Evolutionary conservation across 1,284 basidiomycete genomes (phyloP), one percentile per base, ranked within the genome.

Genomic region (Cryptococcus wingfieldii): DNA sequence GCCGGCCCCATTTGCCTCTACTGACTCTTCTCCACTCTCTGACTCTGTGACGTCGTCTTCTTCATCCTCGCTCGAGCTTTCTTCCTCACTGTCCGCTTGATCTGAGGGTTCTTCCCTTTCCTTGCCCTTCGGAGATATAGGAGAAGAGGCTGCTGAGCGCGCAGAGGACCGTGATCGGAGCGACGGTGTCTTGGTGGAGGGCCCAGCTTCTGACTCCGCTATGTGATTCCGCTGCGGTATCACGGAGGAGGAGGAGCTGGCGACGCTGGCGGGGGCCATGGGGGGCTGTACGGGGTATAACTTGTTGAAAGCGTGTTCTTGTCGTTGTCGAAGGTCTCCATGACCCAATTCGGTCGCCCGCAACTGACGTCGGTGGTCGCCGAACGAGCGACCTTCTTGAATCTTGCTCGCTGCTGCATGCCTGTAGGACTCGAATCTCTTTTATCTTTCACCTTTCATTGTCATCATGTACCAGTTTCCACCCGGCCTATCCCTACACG

Each of bases 1-100:
- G 6, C 1, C 31, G 6, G 31, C 6, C 7, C 31, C 51, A 1
- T 55, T 48, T 12, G 63, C 61, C 7, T 49, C 50, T 45, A 60
- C 61, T 1, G 54, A 51, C 18, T 42, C 51, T 9, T 47, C 58
- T 28, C 43, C 43, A 7, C 42, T 45, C n/a, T 38, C 42, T 2
- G 45, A 46, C 25, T 52, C 55, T 9, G 46, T 28, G 25, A 5
- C 25, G 16, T 13, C 25, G 16, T 13, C 10, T 9, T 38, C 13
- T 50, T 50, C 43, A 50, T 46, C 18, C 25, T 53, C 51, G 16
- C 19, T 10, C 10, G 31, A 8, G 10, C 13, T 42, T 9, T 42
- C 16, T 25, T 16, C 23, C 23, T 23, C 45, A 16, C 27, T 28
- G 7, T 25, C 39, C 23, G 14, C 41, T 8, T 44, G 1, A 23